These are phyloP conservation scores for Sporothrix pallida DNA, from an alignment of 2,329 filamentous ascomycete species.

Conservation along the genomic window DNA sequence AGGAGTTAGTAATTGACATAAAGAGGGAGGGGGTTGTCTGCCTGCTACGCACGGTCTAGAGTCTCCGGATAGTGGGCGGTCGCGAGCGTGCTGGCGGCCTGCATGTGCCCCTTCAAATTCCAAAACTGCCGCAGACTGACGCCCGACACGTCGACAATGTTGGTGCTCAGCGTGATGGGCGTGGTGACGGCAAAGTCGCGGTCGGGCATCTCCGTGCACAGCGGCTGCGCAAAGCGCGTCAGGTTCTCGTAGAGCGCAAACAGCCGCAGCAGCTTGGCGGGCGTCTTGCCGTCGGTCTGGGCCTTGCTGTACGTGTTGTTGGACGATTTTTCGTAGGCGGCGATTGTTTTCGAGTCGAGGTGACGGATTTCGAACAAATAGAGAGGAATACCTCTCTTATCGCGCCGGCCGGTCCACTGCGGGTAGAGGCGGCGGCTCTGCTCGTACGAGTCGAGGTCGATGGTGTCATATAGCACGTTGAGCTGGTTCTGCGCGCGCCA, in stretches of 20 bases:
- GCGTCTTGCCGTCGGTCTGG: slow-evolving; percentile 63
- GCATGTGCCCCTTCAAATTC: slow-evolving; percentile 94
- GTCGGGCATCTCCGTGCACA: slow-evolving; percentile 77
- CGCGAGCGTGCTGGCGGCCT: slow-evolving; percentile 84
- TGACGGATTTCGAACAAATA: slow-evolving; percentile 88
- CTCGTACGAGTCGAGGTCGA: slow-evolving; percentile 85
- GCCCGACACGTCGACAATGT: slow-evolving; percentile 90
- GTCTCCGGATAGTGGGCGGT: slow-evolving; percentile 97
- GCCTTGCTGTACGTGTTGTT: slow-evolving; percentile 64
- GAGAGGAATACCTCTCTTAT: slow-evolving; percentile 82
- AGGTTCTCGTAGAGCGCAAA: slow-evolving; percentile 95
- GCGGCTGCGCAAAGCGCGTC: slow-evolving; percentile 81
- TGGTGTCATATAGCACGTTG: slow-evolving; percentile 80
- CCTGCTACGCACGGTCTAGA: slow-evolving; percentile 68
- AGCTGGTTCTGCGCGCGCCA: slow-evolving; percentile 84
- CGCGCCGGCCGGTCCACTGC: slow-evolving; percentile 91
- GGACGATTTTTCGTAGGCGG: slow-evolving; percentile 74
- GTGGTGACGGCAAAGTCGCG: slow-evolving; percentile 71
- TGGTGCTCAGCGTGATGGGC: slow-evolving; percentile 91
- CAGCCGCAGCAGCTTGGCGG: slow-evolving; percentile 78
- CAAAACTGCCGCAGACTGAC: slow-evolving; percentile 94
- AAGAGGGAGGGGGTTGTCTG: slow-evolving; percentile 42
- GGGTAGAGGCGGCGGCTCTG: slow-evolving; percentile 83
- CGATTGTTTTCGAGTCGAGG: slow-evolving; percentile 80
- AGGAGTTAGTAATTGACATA: neutral